phyloP scores from a whole-genome alignment of 257 asterid genomes.

The Jacaranda mimosifolia region DNA sequence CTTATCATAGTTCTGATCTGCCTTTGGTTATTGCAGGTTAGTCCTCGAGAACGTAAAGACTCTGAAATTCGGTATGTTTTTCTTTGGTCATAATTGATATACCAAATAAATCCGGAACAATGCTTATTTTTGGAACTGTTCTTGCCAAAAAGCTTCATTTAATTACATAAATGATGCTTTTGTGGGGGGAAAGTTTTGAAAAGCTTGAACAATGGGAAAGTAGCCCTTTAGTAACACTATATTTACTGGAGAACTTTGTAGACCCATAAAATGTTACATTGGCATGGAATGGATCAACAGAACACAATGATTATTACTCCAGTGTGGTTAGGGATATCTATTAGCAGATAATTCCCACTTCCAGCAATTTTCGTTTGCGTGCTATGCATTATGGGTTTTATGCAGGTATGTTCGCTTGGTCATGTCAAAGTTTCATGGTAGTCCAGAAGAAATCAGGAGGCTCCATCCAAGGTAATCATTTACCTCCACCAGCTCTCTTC shows the following conservation, averaged over 20 bases:
- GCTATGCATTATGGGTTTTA: slow-evolving; percentile 12
- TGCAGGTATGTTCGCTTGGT: slow-evolving; percentile 89
- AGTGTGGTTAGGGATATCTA: not conserved
- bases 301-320: not conserved
- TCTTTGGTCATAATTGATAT: slow-evolving; percentile 11
- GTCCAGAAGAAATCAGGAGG: slow-evolving; percentile 57
- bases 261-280: slow-evolving; percentile 6
- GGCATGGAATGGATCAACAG: not conserved
- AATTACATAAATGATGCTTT: slow-evolving; percentile 6
- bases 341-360: not conserved
- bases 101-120: slow-evolving; percentile 3
- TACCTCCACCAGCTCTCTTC: slow-evolving; percentile 25
- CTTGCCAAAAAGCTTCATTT: not conserved
- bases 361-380: not conserved
- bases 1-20: slow-evolving; percentile 38
- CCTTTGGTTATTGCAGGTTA: slow-evolving; percentile 61
- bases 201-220: slow-evolving; percentile 2
- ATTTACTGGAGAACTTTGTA: not conserved
- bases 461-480: slow-evolving; percentile 83
- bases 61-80: slow-evolving; percentile 89
- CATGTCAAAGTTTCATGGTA: slow-evolving; percentile 72
- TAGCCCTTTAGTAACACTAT: not conserved
- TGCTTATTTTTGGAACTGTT: slow-evolving; percentile 12
- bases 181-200: slow-evolving; percentile 3
- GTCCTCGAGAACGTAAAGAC: slow-evolving; percentile 89